Base-by-base conservation (phyloP, 805 yeast species). In the Priceomyces carsonii region DNA sequence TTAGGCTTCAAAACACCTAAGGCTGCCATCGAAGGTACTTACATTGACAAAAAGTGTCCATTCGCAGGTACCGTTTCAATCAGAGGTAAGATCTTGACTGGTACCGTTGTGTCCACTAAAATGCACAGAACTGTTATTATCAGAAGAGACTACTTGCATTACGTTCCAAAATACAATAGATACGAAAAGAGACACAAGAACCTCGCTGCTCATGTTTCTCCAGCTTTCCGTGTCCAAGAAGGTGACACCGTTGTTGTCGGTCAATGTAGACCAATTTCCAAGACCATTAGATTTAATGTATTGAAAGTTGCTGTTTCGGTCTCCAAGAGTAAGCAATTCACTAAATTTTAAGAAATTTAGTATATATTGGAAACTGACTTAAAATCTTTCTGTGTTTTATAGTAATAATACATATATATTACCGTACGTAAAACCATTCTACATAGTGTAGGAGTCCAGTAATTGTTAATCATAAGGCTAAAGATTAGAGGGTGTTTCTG, bases 121-220 rank as follows among this genome's bases (percentile, higher is more conserved):
- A 93, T 93, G 99, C 99, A 93, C 95, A 93, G 99, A 82, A 93
- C 99, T 65, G 85, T 93, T 79, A 85, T 93, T 73, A 86, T 93
- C 80, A 90, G 99, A 85, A 91, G 99, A 80, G 98, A 93, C 71
- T 93, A 93, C 95, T 87, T 93, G 73, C 99, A 93, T 81, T 93
- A 88, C 80, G 86, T 93, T 74, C 95, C 98, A 76, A 93, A 93
- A 85, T 93, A 93, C 82, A 93, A 91, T 95, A 90, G 99, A 86
- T 93, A 89, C 87, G 99, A 93, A 82, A 93, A 93, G 87, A 89
- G 99, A 82, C 99, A 93, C 87, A 93, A 93, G 93, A 93, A 93
- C 85, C 82, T 93, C 52, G 95, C 99, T 72, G 99, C 96, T 64
- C 99, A 93, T 80, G 87, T 93, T 66, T 91, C 98, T 56, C 99